phyloP scores from a whole-genome alignment of 129 eudicot genomes.

The Flaveria linearis region DNA sequence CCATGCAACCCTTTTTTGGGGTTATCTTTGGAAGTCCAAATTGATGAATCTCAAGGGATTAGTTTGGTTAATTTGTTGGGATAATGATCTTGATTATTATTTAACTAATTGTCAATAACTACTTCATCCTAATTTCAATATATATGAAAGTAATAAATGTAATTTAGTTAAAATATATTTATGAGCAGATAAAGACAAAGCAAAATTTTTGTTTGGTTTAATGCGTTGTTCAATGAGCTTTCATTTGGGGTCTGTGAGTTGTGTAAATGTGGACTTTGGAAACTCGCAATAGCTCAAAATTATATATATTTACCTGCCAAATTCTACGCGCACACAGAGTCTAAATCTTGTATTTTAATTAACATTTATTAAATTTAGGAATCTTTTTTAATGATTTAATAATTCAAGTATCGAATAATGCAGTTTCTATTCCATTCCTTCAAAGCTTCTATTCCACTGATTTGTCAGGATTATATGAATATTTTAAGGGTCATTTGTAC shows the following conservation, averaged over 20 bases:
- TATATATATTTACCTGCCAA: slow-evolving; percentile 34
- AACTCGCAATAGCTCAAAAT: slow-evolving; percentile 42
- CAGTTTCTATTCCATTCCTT: slow-evolving; percentile 52
- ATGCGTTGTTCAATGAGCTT: slow-evolving; percentile 34
- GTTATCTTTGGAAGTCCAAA: slow-evolving; percentile 37
- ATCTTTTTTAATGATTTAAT: slow-evolving; percentile 19
- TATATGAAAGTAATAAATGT: slow-evolving; percentile 40
- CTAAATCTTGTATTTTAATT: slow-evolving; percentile 30
- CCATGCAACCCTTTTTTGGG: slow-evolving; percentile 44
- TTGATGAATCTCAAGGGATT: slow-evolving; percentile 45
- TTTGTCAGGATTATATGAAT: slow-evolving; percentile 37
- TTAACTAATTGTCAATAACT: neutral
- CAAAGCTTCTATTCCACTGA: slow-evolving; percentile 51
- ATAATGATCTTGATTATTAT: slow-evolving; percentile 35
- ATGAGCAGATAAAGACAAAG: slow-evolving; percentile 41
- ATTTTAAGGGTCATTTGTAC: slow-evolving; percentile 36
- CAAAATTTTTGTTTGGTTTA: slow-evolving; percentile 23
- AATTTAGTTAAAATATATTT: slow-evolving; percentile 13
- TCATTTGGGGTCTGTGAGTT: slow-evolving; percentile 35
- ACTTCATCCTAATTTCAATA: slow-evolving; percentile 9
- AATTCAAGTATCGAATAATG: slow-evolving; percentile 36
- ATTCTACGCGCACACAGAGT: slow-evolving; percentile 40
- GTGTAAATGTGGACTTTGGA: slow-evolving; percentile 48
- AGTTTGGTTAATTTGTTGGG: slow-evolving; percentile 38
- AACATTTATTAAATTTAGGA: slow-evolving; percentile 15